Percentiles rank a stretch among this genome's conserved stretches.
Evolutionary conservation across 176 grass and related monocot species (phyloP).

Genomic region (Bolboschoenus planiculmis): DNA sequence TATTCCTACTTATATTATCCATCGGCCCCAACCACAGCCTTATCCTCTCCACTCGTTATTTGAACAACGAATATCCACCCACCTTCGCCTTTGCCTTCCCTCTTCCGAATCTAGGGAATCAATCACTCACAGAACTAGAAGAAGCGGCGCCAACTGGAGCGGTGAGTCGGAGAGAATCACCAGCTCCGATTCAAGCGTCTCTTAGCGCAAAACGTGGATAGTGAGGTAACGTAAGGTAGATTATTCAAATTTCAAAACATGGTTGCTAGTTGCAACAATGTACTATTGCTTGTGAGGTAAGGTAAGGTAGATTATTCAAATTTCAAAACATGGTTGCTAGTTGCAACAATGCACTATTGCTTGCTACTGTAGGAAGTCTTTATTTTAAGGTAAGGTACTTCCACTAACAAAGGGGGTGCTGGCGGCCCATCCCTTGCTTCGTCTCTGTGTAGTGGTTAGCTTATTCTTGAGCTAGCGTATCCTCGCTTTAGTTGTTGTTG

Average conservation of each 20-base stretch:
- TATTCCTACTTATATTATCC: no score
- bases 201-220: no score
- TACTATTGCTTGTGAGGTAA: no score
- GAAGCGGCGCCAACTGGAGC: background rate
- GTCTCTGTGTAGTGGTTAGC: background rate
- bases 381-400: background rate
- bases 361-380: background rate
- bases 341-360: background rate
- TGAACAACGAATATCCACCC: background rate
- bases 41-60: no score
- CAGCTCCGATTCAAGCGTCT: background rate
- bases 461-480: background rate
- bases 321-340: no score
- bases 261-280: no score
- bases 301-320: no score
- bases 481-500: background rate
- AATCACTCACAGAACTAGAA: background rate
- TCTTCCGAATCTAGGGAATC: background rate
- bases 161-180: background rate
- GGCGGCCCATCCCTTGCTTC: background rate
- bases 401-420: background rate
- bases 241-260: no score
- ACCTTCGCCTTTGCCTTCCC: background rate
- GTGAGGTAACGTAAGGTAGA: no score
- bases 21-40: no score